These are phyloP conservation scores for Aspergillus chevalieri DNA, from an alignment of 2,329 filamentous ascomycete genomes.

Conservation along the genomic window DNA sequence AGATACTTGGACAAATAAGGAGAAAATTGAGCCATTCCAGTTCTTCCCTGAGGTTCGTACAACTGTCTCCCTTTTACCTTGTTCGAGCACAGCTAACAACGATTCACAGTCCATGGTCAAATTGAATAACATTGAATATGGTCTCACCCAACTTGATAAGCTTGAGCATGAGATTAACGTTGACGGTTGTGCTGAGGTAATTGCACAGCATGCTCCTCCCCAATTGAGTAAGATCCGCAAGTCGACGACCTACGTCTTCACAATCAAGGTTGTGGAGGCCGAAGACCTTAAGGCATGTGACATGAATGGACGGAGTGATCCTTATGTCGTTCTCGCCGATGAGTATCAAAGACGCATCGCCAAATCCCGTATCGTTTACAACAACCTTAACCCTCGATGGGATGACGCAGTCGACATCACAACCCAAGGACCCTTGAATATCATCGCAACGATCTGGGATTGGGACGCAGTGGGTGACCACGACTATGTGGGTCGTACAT, in stretches of 20 bases:
- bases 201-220: conserved; percentile 68
- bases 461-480: conserved; percentile 96
- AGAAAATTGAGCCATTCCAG: conserved; percentile 92
- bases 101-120: conserved; percentile 81
- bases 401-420: conserved; percentile 96
- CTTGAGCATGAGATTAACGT: conserved; percentile 86
- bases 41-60: conserved; percentile 78
- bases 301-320: conserved; percentile 86
- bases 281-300: conserved; percentile 98
- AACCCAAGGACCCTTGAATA: conserved; percentile 81
- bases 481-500: conserved; percentile 95
- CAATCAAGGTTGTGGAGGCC: conserved; percentile 95
- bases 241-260: conserved; percentile 89
- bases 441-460: conserved; percentile 97
- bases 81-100: conserved; percentile 4
- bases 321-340: conserved; percentile 92
- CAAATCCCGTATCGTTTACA: conserved; percentile 88
- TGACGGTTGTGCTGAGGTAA: conserved; percentile 77
- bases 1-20: conserved; percentile 85
- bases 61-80: neutral
- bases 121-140: conserved; percentile 95
- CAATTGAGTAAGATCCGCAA: conserved; percentile 61
- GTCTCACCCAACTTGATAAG: conserved; percentile 84
- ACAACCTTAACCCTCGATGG: conserved; percentile 89
- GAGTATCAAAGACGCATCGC: conserved; percentile 95